Conservation (phyloP, 129 eudicot genomes). For the Chrysanthemum seticuspe region DNA sequence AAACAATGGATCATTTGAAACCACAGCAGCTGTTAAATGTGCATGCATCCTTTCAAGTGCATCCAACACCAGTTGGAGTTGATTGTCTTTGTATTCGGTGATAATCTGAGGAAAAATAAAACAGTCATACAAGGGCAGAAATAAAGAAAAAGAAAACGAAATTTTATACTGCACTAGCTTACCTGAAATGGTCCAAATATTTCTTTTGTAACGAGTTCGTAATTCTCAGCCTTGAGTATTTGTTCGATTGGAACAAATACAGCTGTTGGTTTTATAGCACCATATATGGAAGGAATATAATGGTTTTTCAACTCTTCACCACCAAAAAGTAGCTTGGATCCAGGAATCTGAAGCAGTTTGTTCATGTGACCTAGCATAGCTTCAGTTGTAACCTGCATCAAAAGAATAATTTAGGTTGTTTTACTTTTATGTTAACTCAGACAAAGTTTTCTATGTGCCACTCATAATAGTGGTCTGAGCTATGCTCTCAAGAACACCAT, state of each 20-base stretch:
- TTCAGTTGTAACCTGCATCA: constrained; percentile 77
- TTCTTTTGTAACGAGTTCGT: constrained; percentile 83
- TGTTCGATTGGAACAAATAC: constrained; percentile 86
- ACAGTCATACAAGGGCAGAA: background rate
- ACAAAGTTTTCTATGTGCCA: background rate
- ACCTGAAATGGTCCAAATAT: constrained; percentile 99
- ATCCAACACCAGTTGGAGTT: constrained; percentile 75
- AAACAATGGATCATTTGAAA: constrained; percentile 79
- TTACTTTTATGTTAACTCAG: background rate
- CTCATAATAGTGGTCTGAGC: no score
- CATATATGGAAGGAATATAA: constrained; percentile 77
- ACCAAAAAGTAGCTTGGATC: constrained; percentile 84
- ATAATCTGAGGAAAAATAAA: constrained; percentile 44
- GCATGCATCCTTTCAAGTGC: constrained; percentile 97
- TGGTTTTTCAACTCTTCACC: constrained; percentile 85
- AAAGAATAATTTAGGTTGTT: background rate
- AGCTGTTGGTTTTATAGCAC: constrained; percentile 95
- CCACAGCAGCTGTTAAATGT: constrained; percentile 97
- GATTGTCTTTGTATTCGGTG: constrained; percentile 82
- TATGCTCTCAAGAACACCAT: no score
- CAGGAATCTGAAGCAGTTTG: constrained; percentile 78
- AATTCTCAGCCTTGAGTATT: constrained; percentile 69
- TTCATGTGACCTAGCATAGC: constrained; percentile 77
- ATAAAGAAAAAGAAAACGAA: background rate
- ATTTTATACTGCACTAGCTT: background rate